Percentiles rank a stretch among this genome's conserved stretches.
Evolutionary conservation across 768 basidiomycete genomes (phyloP).

Genomic region (Thelephora ganbajun): DNA sequence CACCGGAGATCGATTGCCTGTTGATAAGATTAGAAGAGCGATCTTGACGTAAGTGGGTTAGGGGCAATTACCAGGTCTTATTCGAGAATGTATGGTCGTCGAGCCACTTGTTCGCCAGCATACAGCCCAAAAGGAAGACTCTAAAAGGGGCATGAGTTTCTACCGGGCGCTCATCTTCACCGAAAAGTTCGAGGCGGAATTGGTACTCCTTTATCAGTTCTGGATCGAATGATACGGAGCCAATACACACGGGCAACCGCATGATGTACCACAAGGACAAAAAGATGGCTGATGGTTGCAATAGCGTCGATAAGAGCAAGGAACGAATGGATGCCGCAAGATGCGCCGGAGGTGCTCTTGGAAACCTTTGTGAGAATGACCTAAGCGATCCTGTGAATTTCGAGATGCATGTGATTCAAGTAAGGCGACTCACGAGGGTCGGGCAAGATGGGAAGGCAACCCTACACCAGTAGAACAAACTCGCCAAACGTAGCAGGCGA

Average conservation of each 20-base stretch:
- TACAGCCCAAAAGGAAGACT: slow-evolving; percentile 64
- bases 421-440: slow-evolving; percentile 34
- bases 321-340: slow-evolving; percentile 55
- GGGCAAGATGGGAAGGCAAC: slow-evolving; percentile 38
- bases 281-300: slow-evolving; percentile 72
- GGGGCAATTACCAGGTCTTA: slow-evolving; percentile 59
- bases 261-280: slow-evolving; percentile 76
- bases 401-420: not conserved
- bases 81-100: slow-evolving; percentile 85
- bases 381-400: slow-evolving; percentile 4
- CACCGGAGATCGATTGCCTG: slow-evolving; percentile 72
- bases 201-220: slow-evolving; percentile 45
- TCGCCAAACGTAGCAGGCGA: slow-evolving; percentile 72
- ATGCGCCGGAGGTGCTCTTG: slow-evolving; percentile 34
- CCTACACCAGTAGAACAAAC: slow-evolving; percentile 61
- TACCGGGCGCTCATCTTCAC: slow-evolving; percentile 36
- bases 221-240: slow-evolving; percentile 30
- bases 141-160: slow-evolving; percentile 59
- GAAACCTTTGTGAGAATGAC: slow-evolving; percentile 22
- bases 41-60: not conserved
- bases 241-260: slow-evolving; percentile 58
- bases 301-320: slow-evolving; percentile 59
- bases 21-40: not conserved
- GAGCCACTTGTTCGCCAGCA: slow-evolving; percentile 82
- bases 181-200: slow-evolving; percentile 52